Evolutionary conservation across 495 filamentous ascomycete species (phyloP).

Genomic region (Tuber melanosporum): DNA sequence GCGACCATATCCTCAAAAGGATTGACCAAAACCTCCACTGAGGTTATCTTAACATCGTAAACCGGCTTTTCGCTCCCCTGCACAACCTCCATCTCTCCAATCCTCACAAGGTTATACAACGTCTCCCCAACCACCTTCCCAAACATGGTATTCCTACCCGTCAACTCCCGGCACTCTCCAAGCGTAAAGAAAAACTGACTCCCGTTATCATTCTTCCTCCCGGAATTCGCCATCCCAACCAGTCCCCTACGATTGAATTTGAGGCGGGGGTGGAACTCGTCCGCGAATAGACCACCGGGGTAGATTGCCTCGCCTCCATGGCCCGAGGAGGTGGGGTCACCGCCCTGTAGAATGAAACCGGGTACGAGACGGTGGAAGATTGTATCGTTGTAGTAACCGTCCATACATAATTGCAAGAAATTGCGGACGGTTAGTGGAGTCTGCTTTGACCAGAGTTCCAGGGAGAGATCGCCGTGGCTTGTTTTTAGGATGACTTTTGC

Average conservation of each 20-base stretch:
- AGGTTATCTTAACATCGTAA: constrained; percentile 75
- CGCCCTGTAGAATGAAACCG: constrained; percentile 89
- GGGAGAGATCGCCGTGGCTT: constrained; percentile 74
- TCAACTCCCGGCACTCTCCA: constrained; percentile 72
- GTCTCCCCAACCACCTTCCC: constrained; percentile 88
- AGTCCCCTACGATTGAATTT: constrained; percentile 89
- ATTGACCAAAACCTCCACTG: constrained; percentile 78
- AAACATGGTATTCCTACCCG: constrained; percentile 86
- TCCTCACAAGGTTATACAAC: constrained; percentile 89
- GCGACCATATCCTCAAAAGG: constrained; percentile 82
- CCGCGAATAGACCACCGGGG: constrained; percentile 71
- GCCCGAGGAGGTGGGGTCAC: constrained; percentile 76
- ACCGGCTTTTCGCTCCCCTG: constrained; percentile 71
- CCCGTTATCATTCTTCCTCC: constrained; percentile 69
- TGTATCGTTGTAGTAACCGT: constrained; percentile 88
- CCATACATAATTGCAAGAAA: constrained; percentile 89
- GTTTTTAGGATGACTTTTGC: constrained; percentile 86
- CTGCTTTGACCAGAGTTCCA: constrained; percentile 92
- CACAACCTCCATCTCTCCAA: constrained; percentile 76
- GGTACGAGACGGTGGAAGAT: constrained; percentile 90
- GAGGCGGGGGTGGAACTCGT: constrained; percentile 86
- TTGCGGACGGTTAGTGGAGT: constrained; percentile 85
- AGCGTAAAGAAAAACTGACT: constrained; percentile 98
- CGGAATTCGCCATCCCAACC: constrained; percentile 85
- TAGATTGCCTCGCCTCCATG: constrained; percentile 88